Base-by-base conservation (phyloP, 345 rosid species). In the Syzygium grande region DNA sequence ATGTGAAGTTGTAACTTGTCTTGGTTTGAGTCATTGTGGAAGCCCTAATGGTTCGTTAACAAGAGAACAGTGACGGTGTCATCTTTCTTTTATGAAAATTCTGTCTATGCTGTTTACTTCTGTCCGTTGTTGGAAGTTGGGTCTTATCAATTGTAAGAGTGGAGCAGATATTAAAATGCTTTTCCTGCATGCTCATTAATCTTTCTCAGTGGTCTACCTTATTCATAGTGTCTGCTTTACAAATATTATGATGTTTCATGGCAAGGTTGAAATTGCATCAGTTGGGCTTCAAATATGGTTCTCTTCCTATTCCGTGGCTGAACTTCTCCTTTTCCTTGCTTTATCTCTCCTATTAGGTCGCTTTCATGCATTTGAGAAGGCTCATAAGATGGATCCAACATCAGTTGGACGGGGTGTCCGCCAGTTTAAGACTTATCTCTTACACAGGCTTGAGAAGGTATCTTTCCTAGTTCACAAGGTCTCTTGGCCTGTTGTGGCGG, bases 371-470 rank as follows among this genome's bases (percentile, higher is more conserved):
- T 93, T 97, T 51, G 99, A 98, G 94, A 94, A 87, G 90, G 98
- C 98, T 92, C 98, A 97, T 88, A 88, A 5, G 88, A 90, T 90
- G 93, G 97, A 97, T 87, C 96, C 95, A 77, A 85, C 88, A 9
- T 91, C 99, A 52, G 86, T 78, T 79, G 99, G 99, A 88, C 94
- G 95, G 19, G 99, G 99, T 51, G 98, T 96, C 34, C 98, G 97
- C 80, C 99, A 98, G 87, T 98, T 96, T 87, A 98, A 96, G 96
- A 97, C 99, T 68, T 95, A 95, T 90, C 89, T 98, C 73, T 89
- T 97, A 90, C 97, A 95, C 86, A 94, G 89, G 89, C 94, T 98
- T 85, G 97, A 97, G 92, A 92, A 54, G 98, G 99, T 98, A 94
- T 56, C 54, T 56, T 55, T 91, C 56, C 13, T 51, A 49, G 30